Evolutionary conservation across 495 filamentous ascomycete genomes (phyloP).

Genomic region (Mycothermus thermophilus): DNA sequence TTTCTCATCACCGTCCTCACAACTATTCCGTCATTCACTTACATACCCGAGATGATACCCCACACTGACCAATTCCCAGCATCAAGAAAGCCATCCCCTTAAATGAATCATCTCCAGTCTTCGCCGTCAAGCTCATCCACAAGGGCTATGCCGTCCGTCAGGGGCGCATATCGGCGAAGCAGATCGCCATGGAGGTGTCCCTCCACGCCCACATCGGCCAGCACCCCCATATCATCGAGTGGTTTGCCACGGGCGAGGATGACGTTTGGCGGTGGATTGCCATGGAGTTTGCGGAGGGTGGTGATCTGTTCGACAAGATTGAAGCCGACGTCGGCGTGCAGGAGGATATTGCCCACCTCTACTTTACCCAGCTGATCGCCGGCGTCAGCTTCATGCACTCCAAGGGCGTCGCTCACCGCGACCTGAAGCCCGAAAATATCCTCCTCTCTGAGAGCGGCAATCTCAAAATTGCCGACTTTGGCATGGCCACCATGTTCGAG

Average conservation of each 20-base stretch:
- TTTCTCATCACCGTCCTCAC: background rate
- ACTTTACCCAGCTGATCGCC: conserved; percentile 82
- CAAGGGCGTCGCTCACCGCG: conserved; percentile 75
- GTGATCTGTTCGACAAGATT: conserved; percentile 98
- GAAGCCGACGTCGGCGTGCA: conserved; percentile 88
- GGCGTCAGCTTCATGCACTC: conserved; percentile 93
- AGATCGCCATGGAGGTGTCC: conserved; percentile 76
- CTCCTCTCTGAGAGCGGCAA: conserved; percentile 69
- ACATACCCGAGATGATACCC: background rate
- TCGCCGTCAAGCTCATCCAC: conserved; percentile 97
- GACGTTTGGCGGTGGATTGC: conserved; percentile 90
- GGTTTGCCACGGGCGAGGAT: conserved; percentile 79
- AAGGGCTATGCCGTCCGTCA: conserved; percentile 82
- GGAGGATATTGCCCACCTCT: conserved; percentile 89
- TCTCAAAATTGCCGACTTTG: conserved; percentile 94
- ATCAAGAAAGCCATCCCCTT: conserved; percentile 86
- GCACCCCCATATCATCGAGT: conserved; percentile 87
- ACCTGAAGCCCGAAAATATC: conserved; percentile 88
- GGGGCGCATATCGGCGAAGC: conserved; percentile 77
- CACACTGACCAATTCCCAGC: conserved; percentile 32
- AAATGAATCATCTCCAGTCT: conserved; percentile 54
- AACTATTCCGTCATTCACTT: too few relatives aligned
- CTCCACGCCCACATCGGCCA: conserved; percentile 76
- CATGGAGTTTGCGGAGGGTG: conserved; percentile 92
- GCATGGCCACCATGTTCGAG: conserved; percentile 83